Evolutionary conservation across 345 rosid species (phyloP).

Genomic region (Gossypium raimondii): DNA sequence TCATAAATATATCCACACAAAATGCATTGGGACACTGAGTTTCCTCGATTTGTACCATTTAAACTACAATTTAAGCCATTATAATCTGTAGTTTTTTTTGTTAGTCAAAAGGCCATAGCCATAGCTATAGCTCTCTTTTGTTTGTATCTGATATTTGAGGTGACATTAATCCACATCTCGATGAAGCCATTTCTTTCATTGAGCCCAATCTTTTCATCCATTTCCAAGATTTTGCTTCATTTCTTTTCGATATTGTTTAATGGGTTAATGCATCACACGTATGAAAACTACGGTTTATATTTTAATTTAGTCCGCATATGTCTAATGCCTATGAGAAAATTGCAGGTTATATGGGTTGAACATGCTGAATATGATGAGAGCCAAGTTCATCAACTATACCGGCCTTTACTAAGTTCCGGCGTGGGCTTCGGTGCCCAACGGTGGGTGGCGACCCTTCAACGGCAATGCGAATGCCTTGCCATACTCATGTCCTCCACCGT

Average conservation of each 20-base stretch:
- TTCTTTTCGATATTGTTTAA: neutral
- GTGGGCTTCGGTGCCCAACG: constrained; percentile 93
- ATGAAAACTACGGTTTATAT: no score
- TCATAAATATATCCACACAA: constrained; percentile 27
- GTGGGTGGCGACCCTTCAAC: constrained; percentile 91
- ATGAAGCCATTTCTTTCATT: constrained; percentile 29
- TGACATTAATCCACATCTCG: constrained; percentile 40
- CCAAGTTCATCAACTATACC: constrained; percentile 64
- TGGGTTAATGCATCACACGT: no score
- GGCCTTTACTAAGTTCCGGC: constrained; percentile 58
- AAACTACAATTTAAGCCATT: neutral
- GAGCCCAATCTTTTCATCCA: constrained; percentile 28
- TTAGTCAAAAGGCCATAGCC: constrained; percentile 38
- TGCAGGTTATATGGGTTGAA: constrained; percentile 97
- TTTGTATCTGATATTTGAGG: constrained; percentile 23
- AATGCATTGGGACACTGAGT: constrained; percentile 31
- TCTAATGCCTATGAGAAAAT: neutral
- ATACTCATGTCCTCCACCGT: constrained; percentile 78
- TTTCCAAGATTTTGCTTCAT: constrained; percentile 28
- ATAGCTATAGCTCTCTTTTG: constrained; percentile 28
- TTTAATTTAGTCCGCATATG: no score
- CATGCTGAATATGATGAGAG: constrained; percentile 87
- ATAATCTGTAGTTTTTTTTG: constrained; percentile 3
- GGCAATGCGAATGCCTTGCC: constrained; percentile 89
- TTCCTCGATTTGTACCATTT: neutral